phyloP scores from a whole-genome alignment of 106 monocot species.

The Apostasia ramifera region DNA sequence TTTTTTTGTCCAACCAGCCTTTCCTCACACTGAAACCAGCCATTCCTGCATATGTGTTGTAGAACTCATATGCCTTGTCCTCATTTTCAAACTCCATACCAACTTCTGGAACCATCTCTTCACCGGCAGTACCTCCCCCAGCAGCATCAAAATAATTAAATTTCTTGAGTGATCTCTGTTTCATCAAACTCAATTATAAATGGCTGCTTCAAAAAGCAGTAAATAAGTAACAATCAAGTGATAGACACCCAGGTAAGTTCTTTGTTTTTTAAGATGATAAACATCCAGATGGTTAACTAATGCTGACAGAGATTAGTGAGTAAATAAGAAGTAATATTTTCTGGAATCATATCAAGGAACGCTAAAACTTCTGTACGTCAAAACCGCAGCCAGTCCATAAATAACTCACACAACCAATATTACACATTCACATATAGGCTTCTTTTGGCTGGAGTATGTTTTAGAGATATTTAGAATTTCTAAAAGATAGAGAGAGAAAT shows the following conservation, averaged over 20 bases:
- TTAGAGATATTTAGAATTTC: too few species aligned
- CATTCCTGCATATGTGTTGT: conserved; percentile 24
- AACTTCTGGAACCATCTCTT: conserved; percentile 16
- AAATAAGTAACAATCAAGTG: neutral
- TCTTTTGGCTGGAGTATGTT: too few species aligned
- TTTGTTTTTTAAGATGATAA: neutral
- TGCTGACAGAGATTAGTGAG: too few species aligned
- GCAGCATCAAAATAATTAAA: conserved; percentile 6
- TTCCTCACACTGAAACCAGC: conserved; percentile 24
- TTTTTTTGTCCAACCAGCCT: conserved; percentile 4
- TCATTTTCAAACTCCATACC: conserved; percentile 30
- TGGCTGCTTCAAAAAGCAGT: neutral
- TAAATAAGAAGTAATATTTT: neutral
- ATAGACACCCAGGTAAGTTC: too few species aligned
- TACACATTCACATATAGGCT: too few species aligned
- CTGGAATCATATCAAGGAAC: neutral
- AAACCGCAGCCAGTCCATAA: neutral
- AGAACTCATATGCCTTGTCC: conserved; percentile 23
- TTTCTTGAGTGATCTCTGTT: conserved; percentile 18
- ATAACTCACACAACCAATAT: too few species aligned
- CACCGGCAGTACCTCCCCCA: conserved; percentile 2
- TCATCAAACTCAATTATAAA: conserved; percentile 7
- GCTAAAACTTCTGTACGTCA: neutral
- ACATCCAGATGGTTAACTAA: too few species aligned
- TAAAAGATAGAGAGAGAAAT: too few species aligned